These are phyloP conservation scores for Paxillus involutus DNA, from an alignment of 768 basidiomycete species.

Conservation along the genomic window DNA sequence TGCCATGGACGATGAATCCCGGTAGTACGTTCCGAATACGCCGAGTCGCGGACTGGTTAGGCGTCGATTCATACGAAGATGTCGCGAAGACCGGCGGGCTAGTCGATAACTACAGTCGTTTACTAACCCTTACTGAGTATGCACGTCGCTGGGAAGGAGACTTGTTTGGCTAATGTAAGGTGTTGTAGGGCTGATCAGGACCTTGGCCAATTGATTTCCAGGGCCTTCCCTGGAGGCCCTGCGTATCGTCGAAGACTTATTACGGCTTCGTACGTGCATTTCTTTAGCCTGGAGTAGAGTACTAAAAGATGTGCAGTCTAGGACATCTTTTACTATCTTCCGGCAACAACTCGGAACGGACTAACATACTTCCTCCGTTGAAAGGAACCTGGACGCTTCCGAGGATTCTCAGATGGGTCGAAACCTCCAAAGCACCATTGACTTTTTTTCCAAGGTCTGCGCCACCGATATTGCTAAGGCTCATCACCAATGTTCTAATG, in stretches of 20 bases:
- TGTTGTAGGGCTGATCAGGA: conserved; percentile 15
- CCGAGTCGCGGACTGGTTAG: conserved; percentile 62
- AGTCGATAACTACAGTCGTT: conserved; percentile 30
- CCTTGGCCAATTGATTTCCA: conserved; percentile 13
- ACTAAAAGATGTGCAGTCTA: conserved; percentile 37
- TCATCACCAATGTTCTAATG: neutral
- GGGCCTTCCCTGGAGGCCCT: neutral
- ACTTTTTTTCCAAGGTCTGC: conserved; percentile 56
- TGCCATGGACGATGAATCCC: conserved; percentile 47
- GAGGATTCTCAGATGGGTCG: conserved; percentile 47
- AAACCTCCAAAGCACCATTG: conserved; percentile 29
- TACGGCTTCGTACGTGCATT: conserved; percentile 41
- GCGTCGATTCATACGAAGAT: conserved; percentile 33
- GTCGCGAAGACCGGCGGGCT: conserved; percentile 39
- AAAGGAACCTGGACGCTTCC: conserved; percentile 39
- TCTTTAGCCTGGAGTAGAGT: neutral
- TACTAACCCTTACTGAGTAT: conserved; percentile 39
- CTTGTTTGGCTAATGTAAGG: conserved; percentile 5
- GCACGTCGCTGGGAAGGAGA: conserved; percentile 6
- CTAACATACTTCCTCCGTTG: conserved; percentile 49
- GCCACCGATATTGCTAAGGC: neutral
- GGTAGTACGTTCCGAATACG: conserved; percentile 57
- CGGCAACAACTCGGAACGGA: conserved; percentile 30
- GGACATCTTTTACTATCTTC: conserved; percentile 61
- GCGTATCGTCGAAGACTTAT: conserved; percentile 21